phyloP scores from a whole-genome alignment of 2,329 filamentous ascomycete species.

The Stemphylium vesicarium region DNA sequence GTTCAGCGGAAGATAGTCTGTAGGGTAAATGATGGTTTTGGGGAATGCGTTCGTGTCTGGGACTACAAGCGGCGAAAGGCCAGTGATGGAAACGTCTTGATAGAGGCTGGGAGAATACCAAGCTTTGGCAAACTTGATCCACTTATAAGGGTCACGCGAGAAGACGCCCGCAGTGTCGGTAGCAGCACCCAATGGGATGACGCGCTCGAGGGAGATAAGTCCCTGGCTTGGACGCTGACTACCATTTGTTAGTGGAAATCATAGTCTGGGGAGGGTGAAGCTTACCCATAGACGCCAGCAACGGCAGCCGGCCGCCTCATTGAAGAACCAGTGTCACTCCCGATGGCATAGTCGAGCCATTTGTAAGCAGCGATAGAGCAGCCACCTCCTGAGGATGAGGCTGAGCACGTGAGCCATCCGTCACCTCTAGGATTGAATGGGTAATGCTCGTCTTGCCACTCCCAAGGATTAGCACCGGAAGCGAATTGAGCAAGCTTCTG shows the following conservation, averaged over 20 bases:
- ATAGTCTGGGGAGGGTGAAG: not conserved
- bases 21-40: constrained; percentile 50
- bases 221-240: constrained; percentile 35
- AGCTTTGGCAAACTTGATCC: constrained; percentile 48
- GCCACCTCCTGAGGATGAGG: constrained; percentile 47
- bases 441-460: constrained; percentile 42
- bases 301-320: constrained; percentile 56
- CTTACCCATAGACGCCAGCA: constrained; percentile 53
- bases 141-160: constrained; percentile 37
- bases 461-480: constrained; percentile 34
- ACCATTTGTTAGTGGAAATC: not conserved
- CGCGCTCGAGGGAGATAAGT: constrained; percentile 32
- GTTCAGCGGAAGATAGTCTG: constrained; percentile 51
- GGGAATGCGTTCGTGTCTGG: constrained; percentile 47
- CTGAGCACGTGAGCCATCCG: constrained; percentile 33
- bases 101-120: constrained; percentile 49
- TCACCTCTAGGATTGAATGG: constrained; percentile 54
- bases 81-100: constrained; percentile 46
- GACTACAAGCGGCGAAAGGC: constrained; percentile 45
- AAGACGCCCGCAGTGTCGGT: constrained; percentile 39
- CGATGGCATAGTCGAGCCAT: constrained; percentile 56
- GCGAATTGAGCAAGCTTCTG: constrained; percentile 60
- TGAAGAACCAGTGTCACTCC: constrained; percentile 55
- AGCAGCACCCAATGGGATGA: constrained; percentile 30
- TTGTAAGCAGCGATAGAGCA: constrained; percentile 52